Evolutionary conservation across 164 flowering plant species (phyloP).

Genomic region (Chloranthus sessilifolius): DNA sequence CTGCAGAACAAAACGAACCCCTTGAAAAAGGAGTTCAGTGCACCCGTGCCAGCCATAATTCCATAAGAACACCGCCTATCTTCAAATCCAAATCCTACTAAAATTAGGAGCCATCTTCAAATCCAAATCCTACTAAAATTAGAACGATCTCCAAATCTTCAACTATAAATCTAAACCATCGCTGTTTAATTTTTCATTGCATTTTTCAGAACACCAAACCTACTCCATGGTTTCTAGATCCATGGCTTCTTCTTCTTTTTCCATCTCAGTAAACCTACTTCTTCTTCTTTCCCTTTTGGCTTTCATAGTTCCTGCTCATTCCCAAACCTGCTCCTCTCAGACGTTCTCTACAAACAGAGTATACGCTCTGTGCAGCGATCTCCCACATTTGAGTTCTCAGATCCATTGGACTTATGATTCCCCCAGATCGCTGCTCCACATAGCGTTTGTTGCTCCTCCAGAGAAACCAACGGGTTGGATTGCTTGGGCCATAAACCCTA

Average conservation of each 20-base stretch:
- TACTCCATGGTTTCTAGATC: too few species aligned
- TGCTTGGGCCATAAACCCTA: slow-evolving; percentile 62
- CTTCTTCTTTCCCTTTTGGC: neutral
- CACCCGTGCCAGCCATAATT: too few species aligned
- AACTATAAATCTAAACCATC: too few species aligned
- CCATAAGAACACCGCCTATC: too few species aligned
- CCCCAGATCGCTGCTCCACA: slow-evolving; percentile 25
- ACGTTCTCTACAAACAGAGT: slow-evolving; percentile 20
- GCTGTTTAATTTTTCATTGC: too few species aligned
- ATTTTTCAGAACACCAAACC: too few species aligned
- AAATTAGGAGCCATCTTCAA: too few species aligned
- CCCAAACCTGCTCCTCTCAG: slow-evolving; percentile 35
- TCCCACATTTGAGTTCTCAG: slow-evolving; percentile 36
- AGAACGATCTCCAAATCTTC: too few species aligned
- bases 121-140: too few species aligned
- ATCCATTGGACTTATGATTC: slow-evolving; percentile 47
- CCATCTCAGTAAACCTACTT: neutral
- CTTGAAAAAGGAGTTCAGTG: too few species aligned
- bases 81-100: too few species aligned
- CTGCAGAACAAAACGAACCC: too few species aligned
- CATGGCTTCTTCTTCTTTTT: neutral
- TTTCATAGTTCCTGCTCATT: neutral
- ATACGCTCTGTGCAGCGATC: slow-evolving; percentile 35
- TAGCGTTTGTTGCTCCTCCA: slow-evolving; percentile 45
- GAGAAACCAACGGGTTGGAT: slow-evolving; percentile 40